Percentiles rank a stretch among this genome's conserved stretches.
Evolutionary conservation across 164 flowering plant genomes (phyloP).

Genomic region (Magnolia sinica): DNA sequence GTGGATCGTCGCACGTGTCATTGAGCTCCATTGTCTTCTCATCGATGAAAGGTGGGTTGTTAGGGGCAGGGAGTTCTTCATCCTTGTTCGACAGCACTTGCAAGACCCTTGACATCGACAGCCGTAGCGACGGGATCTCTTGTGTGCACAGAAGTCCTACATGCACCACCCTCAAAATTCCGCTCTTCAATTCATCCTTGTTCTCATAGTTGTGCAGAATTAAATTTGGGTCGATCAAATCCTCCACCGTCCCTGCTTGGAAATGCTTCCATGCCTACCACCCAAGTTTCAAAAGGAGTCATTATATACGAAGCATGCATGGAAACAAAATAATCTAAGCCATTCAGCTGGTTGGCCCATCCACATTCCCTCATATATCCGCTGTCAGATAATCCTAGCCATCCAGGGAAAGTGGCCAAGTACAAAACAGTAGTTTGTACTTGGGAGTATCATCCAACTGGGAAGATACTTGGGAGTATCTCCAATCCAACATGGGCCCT

Average conservation of each 20-base stretch:
- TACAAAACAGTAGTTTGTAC: too few relatives aligned
- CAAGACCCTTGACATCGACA: slow-evolving; percentile 65
- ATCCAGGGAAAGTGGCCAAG: neutral
- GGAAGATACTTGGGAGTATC: too few relatives aligned
- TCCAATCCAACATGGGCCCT: too few relatives aligned
- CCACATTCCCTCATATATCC: neutral
- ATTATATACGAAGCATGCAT: neutral
- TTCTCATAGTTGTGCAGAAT: slow-evolving; percentile 16
- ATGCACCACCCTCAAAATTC: slow-evolving; percentile 56
- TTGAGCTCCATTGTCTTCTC: slow-evolving; percentile 45
- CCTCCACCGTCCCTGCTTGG: slow-evolving; percentile 26
- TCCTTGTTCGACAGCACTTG: slow-evolving; percentile 58
- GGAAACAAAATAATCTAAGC: neutral
- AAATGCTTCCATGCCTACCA: slow-evolving; percentile 53
- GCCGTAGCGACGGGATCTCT: slow-evolving; percentile 59
- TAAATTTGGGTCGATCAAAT: slow-evolving; percentile 40
- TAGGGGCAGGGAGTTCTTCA: slow-evolving; percentile 54
- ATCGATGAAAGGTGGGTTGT: slow-evolving; percentile 71
- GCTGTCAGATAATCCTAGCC: neutral
- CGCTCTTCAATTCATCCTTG: slow-evolving; percentile 30
- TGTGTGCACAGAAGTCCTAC: slow-evolving; percentile 88
- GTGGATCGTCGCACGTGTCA: slow-evolving; percentile 35
- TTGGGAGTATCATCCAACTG: too few relatives aligned
- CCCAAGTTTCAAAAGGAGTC: neutral
- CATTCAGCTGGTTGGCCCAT: too few relatives aligned